phyloP scores from a whole-genome alignment of 2,329 filamentous ascomycete genomes.

The Ophiostoma ips region DNA sequence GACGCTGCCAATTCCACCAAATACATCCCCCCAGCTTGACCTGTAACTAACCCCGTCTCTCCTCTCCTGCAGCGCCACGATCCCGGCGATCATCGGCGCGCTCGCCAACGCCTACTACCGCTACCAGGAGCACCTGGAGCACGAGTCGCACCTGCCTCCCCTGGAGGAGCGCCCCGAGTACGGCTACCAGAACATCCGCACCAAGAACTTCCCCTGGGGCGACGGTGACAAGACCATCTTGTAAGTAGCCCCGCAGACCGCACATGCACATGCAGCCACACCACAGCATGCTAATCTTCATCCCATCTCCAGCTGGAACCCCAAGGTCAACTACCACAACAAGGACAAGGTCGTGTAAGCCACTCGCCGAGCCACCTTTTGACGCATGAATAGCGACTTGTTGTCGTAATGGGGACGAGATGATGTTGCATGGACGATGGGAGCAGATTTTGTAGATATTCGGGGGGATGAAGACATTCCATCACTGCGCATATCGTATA shows the following conservation, averaged over 20 bases:
- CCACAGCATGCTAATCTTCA: neutral
- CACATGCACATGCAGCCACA: neutral
- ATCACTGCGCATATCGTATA: neutral
- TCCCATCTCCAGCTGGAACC: constrained; percentile 66
- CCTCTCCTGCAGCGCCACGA: constrained; percentile 44
- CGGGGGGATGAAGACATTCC: neutral
- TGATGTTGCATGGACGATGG: neutral
- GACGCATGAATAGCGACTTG: neutral
- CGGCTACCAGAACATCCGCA: constrained; percentile 93
- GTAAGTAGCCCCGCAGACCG: constrained; percentile 7
- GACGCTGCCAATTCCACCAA: too few species aligned
- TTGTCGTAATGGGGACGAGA: neutral
- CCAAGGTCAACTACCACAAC: constrained; percentile 92
- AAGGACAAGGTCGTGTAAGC: constrained; percentile 51
- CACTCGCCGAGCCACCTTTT: neutral
- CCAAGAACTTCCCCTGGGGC: constrained; percentile 91
- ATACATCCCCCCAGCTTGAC: too few species aligned
- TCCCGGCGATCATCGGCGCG: constrained; percentile 59
- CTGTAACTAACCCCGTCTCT: neutral
- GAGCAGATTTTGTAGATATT: neutral
- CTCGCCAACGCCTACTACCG: constrained; percentile 75
- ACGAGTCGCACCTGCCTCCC: constrained; percentile 73
- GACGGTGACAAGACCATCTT: constrained; percentile 67
- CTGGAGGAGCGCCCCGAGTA: constrained; percentile 88
- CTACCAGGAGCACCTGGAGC: constrained; percentile 95